Evolutionary conservation across 2,329 filamentous ascomycete species (phyloP), one percentile per base, ranked within the genome.

Genomic region (Endoconidiophora laricicola): DNA sequence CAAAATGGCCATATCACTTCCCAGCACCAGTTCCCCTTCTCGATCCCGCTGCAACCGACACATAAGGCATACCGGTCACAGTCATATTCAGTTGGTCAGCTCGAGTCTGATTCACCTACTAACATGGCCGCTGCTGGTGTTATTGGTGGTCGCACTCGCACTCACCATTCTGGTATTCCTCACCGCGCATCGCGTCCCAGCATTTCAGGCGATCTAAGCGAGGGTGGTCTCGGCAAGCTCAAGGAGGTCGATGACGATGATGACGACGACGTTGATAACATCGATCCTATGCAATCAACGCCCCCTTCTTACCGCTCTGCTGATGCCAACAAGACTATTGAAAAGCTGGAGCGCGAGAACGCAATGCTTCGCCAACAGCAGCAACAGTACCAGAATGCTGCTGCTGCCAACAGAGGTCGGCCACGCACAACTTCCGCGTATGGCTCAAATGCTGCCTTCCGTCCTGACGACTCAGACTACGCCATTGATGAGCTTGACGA

Each of bases 31-130:
- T 83, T 94, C 49, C 85, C 86, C 1, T 94, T 94, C 59, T 75
- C 84, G 5, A 93, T 94, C 56, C 87, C 87, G 3, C 71, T 94
- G 18, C 85, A 94, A 55, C 87, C 90, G 1, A 91, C 86, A 0
- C 85, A 85, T 1, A 96, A 96, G 64, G 87, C 86, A 1, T 91
- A 94, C 58, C 81, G 91, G 41, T 98, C 91, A 4, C 86, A 95
- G 63, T 96, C 91, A 3, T 96, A 96, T 64, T 96, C 90, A 0
- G 90, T 94, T 44, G 88, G 88, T 3, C 88, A 95, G 61, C 70
- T 87, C 54, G 87, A 94, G 48, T 74, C 80, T 1, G 84, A 90
- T 52, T 65, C 65, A 1, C 58, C 66, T 12, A 59, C 63, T 3
- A 57, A 67, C 23, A 58, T 64, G 2, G 65, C 72, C 61, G 66